These are phyloP conservation scores for Saccharata proteae DNA, from an alignment of 2,329 filamentous ascomycete genomes.

Conservation along the genomic window DNA sequence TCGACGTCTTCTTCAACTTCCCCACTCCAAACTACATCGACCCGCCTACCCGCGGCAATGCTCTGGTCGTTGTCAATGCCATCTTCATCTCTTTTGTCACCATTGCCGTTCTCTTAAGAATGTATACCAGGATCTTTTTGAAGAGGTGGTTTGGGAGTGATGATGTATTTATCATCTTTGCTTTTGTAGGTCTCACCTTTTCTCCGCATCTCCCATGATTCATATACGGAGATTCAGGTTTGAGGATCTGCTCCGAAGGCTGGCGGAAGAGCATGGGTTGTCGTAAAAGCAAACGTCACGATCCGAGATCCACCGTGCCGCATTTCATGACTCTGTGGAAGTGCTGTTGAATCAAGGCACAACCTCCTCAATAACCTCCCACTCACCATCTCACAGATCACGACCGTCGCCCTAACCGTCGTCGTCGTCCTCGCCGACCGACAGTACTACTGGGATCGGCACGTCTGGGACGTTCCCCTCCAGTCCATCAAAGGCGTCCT, in stretches of 20 bases:
- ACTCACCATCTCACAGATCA: conserved; percentile 17
- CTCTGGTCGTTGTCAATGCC: conserved; percentile 27
- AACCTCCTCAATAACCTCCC: conserved; percentile 2
- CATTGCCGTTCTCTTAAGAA: conserved; percentile 23
- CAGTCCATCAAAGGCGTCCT: conserved; percentile 14
- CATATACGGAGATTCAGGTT: too few species aligned
- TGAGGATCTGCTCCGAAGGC: too few species aligned
- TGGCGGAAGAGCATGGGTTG: too few species aligned
- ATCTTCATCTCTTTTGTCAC: conserved; percentile 26
- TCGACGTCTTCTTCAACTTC: conserved; percentile 23
- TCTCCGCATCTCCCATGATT: too few species aligned
- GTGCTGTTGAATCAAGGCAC: background rate
- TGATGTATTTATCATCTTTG: conserved; percentile 29
- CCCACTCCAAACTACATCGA: conserved; percentile 30
- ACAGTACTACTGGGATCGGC: conserved; percentile 30
- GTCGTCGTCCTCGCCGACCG: conserved; percentile 31
- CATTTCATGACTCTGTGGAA: too few species aligned
- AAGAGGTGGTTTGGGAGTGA: conserved; percentile 33
- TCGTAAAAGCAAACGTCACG: too few species aligned
- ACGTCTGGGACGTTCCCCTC: conserved; percentile 30
- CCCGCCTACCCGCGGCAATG: conserved; percentile 27
- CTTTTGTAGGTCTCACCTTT: conserved; percentile 26
- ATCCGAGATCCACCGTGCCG: too few species aligned
- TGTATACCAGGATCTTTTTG: conserved; percentile 28
- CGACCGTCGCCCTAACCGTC: conserved; percentile 25